Percentiles rank a stretch among this genome's conserved stretches.
Conservation (phyloP, 441 rosid genomes). For the Populus trichocarpa region DNA sequence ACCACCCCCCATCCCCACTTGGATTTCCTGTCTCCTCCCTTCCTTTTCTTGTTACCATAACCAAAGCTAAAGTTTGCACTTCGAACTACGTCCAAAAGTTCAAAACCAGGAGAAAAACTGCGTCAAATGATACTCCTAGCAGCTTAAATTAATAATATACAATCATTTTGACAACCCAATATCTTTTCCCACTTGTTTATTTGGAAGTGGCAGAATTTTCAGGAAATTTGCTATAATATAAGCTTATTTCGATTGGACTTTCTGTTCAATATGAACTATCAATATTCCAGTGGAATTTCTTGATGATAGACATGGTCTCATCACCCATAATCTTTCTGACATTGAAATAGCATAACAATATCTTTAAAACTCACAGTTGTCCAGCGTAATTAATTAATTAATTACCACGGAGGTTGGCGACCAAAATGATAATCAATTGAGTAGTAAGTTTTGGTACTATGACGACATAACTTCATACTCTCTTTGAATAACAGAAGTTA, state of each 20-base stretch:
- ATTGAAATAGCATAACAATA: background rate
- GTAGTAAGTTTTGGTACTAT: background rate
- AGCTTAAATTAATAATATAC: too few relatives aligned
- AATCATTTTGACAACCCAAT: background rate
- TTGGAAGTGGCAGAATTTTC: background rate
- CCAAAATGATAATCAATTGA: background rate
- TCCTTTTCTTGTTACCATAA: background rate
- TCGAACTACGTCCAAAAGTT: background rate
- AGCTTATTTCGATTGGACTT: background rate
- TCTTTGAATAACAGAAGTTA: background rate
- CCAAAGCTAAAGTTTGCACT: background rate
- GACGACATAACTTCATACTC: background rate
- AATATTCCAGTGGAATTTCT: background rate
- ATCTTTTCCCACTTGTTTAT: background rate
- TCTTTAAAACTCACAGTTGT: background rate
- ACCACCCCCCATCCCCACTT: constrained; percentile 15
- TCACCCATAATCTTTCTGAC: background rate
- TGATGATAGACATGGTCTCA: background rate
- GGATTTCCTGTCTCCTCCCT: constrained; percentile 20
- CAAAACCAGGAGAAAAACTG: background rate
- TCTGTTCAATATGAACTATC: background rate
- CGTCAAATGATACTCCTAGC: background rate
- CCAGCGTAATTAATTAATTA: background rate
- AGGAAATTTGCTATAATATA: background rate
- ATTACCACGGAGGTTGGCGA: background rate